Evolutionary conservation across 1,284 basidiomycete genomes (phyloP).

Genomic region (Butyriboletus appendiculatus): DNA sequence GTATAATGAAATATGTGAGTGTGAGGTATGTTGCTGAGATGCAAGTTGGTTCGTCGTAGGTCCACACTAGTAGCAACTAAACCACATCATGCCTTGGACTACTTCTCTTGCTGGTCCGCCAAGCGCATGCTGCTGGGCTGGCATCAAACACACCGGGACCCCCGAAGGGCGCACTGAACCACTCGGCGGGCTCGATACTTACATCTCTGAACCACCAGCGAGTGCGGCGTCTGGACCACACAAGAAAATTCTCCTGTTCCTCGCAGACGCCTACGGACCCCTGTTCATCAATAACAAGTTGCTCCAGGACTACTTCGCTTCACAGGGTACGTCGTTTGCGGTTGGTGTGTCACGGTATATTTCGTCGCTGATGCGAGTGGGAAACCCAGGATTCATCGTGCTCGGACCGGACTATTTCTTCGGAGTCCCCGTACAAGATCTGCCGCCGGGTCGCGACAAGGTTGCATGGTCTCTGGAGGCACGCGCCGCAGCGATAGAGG

Average conservation of each 20-base stretch:
- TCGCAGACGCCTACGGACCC: conserved; percentile 50
- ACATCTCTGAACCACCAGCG: conserved; percentile 46
- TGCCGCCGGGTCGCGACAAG: conserved; percentile 9
- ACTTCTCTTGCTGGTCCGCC: conserved; percentile 41
- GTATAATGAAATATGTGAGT: neutral
- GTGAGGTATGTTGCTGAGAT: neutral
- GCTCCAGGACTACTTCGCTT: conserved; percentile 53
- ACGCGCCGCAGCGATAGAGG: conserved; percentile 9
- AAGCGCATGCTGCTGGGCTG: conserved; percentile 46
- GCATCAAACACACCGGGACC: conserved; percentile 48
- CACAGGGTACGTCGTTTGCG: conserved; percentile 36
- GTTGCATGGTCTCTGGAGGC: conserved; percentile 16
- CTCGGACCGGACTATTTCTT: conserved; percentile 35
- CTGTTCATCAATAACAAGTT: conserved; percentile 51
- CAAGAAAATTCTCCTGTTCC: conserved; percentile 49
- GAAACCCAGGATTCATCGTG: conserved; percentile 26
- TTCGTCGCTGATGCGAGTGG: neutral
- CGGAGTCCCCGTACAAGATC: conserved; percentile 15
- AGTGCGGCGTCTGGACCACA: conserved; percentile 1
- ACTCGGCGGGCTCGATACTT: conserved; percentile 51
- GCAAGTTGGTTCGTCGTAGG: neutral
- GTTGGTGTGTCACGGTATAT: neutral
- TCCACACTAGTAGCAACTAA: neutral
- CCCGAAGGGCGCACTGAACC: conserved; percentile 43
- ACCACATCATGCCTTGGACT: conserved; percentile 16